These are phyloP conservation scores for Colletotrichum tanaceti DNA, from an alignment of 2,329 filamentous ascomycete species.

Conservation along the genomic window DNA sequence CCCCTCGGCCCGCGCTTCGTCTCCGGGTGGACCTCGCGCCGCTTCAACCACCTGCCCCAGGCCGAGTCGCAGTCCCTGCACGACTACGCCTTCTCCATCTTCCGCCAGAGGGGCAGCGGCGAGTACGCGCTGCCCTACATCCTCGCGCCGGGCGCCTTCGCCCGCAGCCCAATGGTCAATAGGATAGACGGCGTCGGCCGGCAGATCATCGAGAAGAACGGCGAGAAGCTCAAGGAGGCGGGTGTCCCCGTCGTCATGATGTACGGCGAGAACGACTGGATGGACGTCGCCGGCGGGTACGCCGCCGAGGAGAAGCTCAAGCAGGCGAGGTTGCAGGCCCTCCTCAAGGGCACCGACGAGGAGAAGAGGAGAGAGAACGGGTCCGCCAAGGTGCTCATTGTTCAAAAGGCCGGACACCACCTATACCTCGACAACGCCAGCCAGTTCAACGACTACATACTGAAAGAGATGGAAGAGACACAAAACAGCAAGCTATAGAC, in stretches of 20 bases:
- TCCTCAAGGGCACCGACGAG: constrained; percentile 72
- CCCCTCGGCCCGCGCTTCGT: constrained; percentile 92
- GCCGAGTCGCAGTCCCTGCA: constrained; percentile 87
- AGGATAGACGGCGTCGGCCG: constrained; percentile 88
- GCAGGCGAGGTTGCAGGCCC: constrained; percentile 68
- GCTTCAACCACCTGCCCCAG: constrained; percentile 87
- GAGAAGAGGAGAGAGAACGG: constrained; percentile 81
- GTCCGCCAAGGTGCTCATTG: constrained; percentile 82
- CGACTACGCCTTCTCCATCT: constrained; percentile 93
- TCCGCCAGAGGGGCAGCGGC: constrained; percentile 89
- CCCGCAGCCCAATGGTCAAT: constrained; percentile 86
- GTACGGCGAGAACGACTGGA: constrained; percentile 99
- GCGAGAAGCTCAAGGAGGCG: constrained; percentile 58
- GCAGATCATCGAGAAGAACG: constrained; percentile 61
- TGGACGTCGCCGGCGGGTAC: constrained; percentile 90
- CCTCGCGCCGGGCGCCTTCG: constrained; percentile 92
- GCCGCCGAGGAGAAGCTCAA: constrained; percentile 84
- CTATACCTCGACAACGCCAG: constrained; percentile 70
- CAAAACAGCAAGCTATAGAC: constrained; percentile 32
- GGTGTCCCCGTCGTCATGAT: constrained; percentile 89
- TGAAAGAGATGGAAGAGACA: constrained; percentile 66
- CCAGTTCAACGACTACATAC: constrained; percentile 66
- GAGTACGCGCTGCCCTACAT: constrained; percentile 95
- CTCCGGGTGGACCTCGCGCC: constrained; percentile 92
- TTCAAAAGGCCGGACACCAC: constrained; percentile 71